phyloP scores from a whole-genome alignment of 2,329 filamentous ascomycete genomes.

The Hypoxylon sp. region DNA sequence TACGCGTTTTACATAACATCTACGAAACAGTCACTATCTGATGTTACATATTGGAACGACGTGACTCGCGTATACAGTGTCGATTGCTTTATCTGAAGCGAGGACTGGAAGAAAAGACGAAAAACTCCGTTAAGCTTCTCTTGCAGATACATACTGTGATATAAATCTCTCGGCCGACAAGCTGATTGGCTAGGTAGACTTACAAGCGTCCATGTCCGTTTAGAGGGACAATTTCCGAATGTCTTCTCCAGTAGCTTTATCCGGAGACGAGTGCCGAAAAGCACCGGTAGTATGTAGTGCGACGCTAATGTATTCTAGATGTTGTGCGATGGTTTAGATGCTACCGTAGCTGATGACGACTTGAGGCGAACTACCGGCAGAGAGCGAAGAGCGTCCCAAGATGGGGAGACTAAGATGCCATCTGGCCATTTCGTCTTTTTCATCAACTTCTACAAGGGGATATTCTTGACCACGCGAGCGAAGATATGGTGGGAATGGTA shows the following conservation, averaged over 20 bases:
- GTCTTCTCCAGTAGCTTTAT: constrained; percentile 28
- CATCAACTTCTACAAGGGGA: too few relatives aligned
- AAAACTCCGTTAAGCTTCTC: constrained; percentile 22
- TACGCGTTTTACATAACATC: background rate
- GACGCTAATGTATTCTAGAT: constrained; percentile 28
- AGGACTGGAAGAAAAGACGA: constrained; percentile 5
- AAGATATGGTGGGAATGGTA: too few relatives aligned
- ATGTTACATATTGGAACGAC: background rate
- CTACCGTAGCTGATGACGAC: constrained; percentile 21
- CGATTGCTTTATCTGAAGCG: background rate
- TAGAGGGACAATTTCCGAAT: constrained; percentile 25
- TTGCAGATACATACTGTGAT: too few relatives aligned
- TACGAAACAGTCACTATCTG: background rate
- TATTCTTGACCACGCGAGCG: too few relatives aligned
- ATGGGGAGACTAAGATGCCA: constrained; percentile 1
- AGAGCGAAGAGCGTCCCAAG: constrained; percentile 19
- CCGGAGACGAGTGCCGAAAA: constrained; percentile 33
- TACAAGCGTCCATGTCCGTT: constrained; percentile 10
- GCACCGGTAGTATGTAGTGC: constrained; percentile 32
- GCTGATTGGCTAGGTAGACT: constrained; percentile 19
- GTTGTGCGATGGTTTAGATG: constrained; percentile 27
- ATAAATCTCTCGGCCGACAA: too few relatives aligned
- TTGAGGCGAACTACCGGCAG: constrained; percentile 29
- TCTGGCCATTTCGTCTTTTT: constrained; percentile 11
- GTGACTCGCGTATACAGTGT: constrained; percentile 11